Base-by-base conservation (phyloP, 2,329 filamentous ascomycete species). In the Exophiala sideris region DNA sequence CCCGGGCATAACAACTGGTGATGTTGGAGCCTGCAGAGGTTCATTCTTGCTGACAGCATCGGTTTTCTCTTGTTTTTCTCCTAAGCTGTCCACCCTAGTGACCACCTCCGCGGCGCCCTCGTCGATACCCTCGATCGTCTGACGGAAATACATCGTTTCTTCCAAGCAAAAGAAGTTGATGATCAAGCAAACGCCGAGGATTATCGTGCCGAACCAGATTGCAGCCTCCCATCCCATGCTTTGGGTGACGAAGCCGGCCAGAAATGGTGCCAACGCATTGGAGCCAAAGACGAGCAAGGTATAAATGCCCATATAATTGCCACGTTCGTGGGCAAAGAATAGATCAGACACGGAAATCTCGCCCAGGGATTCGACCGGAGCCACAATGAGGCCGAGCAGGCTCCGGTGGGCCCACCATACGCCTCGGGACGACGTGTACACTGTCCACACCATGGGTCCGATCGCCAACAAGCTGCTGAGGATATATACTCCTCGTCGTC, bases 121-220 rank as follows among this genome's bases (percentile, higher is more conserved):
- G 36, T 64, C 60, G 24, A 65, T 58, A 16, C 65, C 70, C 42
- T 70, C 68, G 46, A 68, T 49, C 5, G 69, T 70, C 4, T 64
- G 51, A 10, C 76, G 73, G 47, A 71, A 66, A 63, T 78, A 82
- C 63, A 80, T 83, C 4, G 81, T 83, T 65, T 84, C 82, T 65
- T 84, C 82, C 72, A 83, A 76, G 65, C 79, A 76, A 61, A 84
- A 79, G 68, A 82, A 83, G 1, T 79, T 67, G 58, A 81, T 73
- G 14, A 83, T 61, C 35, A 79, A 76, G 8, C 68, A 71, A 1
- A 76, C 66, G 1, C 68, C 79, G 2, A 70, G 66, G 58, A 84
- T 74, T 24, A 85, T 82, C 3, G 80, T 77, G 33, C 76, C 76
- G 71, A 79, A 82, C 60, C 78, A 75, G 67, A 78, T 69, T 12